phyloP scores from a whole-genome alignment of 2,329 filamentous ascomycete genomes.

The Stachybotrys chlorohalonatus region DNA sequence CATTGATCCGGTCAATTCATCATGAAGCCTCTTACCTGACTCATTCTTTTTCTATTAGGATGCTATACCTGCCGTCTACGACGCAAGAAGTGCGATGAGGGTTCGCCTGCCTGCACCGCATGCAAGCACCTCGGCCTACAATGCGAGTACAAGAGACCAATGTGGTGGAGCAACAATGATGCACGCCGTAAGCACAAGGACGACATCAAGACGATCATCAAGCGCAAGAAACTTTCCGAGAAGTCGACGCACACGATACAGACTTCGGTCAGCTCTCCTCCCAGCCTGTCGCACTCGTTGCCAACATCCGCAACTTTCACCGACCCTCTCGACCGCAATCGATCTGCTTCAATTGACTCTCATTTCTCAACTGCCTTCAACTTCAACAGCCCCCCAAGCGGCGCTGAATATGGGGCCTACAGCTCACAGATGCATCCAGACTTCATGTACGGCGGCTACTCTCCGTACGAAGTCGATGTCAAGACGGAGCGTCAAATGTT shows the following conservation, averaged over 20 bases:
- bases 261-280: slow-evolving; percentile 57
- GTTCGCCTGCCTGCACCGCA: slow-evolving; percentile 51
- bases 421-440: slow-evolving; percentile 54
- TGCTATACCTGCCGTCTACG: slow-evolving; percentile 62
- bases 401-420: slow-evolving; percentile 51
- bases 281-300: slow-evolving; percentile 71
- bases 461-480: slow-evolving; percentile 89
- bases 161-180: slow-evolving; percentile 96
- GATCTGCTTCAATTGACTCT: slow-evolving; percentile 73
- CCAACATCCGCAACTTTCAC: slow-evolving; percentile 75
- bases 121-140: slow-evolving; percentile 68
- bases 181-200: slow-evolving; percentile 83
- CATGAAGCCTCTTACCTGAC: slow-evolving; percentile 17
- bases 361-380: slow-evolving; percentile 67
- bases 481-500: slow-evolving; percentile 93
- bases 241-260: slow-evolving; percentile 58
- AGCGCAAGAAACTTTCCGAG: slow-evolving; percentile 88
- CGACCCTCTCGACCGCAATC: slow-evolving; percentile 61
- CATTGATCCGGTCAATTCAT: background rate
- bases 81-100: slow-evolving; percentile 63
- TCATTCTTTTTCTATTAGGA: slow-evolving; percentile 27
- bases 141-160: slow-evolving; percentile 93
- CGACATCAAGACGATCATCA: slow-evolving; percentile 93
- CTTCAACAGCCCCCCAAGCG: slow-evolving; percentile 54
- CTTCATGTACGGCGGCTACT: slow-evolving; percentile 49